These are phyloP conservation scores for Penicillium sclerotigenum DNA, from an alignment of 2,329 filamentous ascomycete genomes.

Conservation along the genomic window DNA sequence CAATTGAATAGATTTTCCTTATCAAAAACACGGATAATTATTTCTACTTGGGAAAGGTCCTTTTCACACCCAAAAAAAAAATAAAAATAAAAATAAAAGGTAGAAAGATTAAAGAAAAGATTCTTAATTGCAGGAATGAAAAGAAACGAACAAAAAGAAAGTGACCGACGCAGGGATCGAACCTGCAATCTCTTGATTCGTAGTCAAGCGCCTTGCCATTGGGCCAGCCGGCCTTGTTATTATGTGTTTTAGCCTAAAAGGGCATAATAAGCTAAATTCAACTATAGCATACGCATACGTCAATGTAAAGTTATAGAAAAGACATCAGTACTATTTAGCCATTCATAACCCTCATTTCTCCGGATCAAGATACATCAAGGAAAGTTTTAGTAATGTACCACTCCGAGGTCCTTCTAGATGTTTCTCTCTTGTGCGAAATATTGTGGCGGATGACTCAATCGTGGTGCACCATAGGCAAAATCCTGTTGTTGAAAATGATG, in stretches of 20 bases:
- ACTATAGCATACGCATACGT: too few species aligned
- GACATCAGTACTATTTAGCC: background rate
- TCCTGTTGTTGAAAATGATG: background rate
- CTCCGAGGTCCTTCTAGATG: background rate
- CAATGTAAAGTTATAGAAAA: too few species aligned
- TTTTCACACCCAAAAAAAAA: background rate
- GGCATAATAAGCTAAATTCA: background rate
- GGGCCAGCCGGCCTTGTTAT: slow-evolving; percentile 37
- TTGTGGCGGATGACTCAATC: background rate
- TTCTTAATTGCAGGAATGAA: too few species aligned
- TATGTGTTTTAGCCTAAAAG: fast-evolving
- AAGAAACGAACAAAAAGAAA: slow-evolving; percentile 14
- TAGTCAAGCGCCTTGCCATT: slow-evolving; percentile 54
- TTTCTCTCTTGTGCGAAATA: background rate
- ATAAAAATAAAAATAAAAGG: background rate
- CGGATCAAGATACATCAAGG: background rate
- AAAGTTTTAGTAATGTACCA: background rate
- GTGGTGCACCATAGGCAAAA: background rate
- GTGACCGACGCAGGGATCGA: slow-evolving; percentile 44
- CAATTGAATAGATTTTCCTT: background rate
- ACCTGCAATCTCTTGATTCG: slow-evolving; percentile 53
- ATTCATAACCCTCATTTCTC: background rate
- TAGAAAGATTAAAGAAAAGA: background rate
- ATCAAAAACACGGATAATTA: too few species aligned
- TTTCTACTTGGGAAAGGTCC: too few species aligned